These are phyloP conservation scores for Saccharomyces hybrid DNA, from an alignment of 1,139 yeast genomes.

Conservation along the genomic window DNA sequence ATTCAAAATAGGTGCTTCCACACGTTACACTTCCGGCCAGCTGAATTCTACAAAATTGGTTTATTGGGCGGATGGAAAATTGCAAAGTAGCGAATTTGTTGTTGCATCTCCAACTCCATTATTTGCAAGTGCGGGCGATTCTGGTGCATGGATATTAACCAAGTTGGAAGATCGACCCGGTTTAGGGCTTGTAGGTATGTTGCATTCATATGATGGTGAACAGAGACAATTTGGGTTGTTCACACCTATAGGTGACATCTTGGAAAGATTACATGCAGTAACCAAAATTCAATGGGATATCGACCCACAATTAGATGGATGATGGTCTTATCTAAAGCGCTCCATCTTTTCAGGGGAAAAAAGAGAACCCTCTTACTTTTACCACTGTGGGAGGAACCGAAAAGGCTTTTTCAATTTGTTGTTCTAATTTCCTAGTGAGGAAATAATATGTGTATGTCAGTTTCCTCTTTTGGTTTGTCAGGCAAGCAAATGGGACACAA, in stretches of 20 bases:
- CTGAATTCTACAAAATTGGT: conserved; percentile 76
- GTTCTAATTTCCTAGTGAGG: neutral
- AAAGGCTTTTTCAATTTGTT: neutral
- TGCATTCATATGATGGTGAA: conserved; percentile 91
- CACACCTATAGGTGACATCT: conserved; percentile 70
- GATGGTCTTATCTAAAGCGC: neutral
- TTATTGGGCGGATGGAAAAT: conserved; percentile 87
- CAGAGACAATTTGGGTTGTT: conserved; percentile 82
- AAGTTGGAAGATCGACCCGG: conserved; percentile 56
- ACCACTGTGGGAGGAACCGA: neutral
- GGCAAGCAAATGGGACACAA: neutral
- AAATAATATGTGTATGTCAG: neutral
- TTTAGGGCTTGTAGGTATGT: conserved; percentile 85
- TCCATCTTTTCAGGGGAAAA: neutral
- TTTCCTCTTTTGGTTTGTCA: neutral
- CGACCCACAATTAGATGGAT: conserved; percentile 24
- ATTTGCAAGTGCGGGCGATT: conserved; percentile 91
- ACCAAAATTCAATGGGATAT: conserved; percentile 85
- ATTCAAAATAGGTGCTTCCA: conserved; percentile 86
- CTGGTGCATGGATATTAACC: conserved; percentile 80
- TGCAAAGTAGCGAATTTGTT: conserved; percentile 83
- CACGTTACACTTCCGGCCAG: conserved; percentile 69
- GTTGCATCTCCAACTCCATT: conserved; percentile 45
- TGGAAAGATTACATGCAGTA: conserved; percentile 66
- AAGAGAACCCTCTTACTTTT: neutral